Base-by-base conservation (phyloP, 2,329 filamentous ascomycete species). In the Trichoderma citrinoviride region DNA sequence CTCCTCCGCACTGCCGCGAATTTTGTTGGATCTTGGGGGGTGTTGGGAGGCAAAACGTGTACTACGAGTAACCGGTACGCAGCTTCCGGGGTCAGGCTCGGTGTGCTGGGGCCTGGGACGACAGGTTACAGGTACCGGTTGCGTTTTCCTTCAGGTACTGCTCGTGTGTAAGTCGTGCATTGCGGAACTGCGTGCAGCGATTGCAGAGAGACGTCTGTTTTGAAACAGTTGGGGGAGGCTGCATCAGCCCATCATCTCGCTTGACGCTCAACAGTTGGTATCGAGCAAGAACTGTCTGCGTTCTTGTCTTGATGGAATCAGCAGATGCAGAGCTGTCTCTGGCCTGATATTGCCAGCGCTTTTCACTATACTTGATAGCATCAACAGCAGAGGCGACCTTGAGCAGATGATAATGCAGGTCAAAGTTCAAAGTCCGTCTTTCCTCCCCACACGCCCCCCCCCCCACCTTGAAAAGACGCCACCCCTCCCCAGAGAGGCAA, bases 211-310 rank as follows among this genome's bases (percentile, higher is more conserved):
- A 8, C 15, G 7, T n/a, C 7, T 29, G 23, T 25, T 29, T 50
- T 25, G 46, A 57, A 53, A 67, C 61, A 66, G 65, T 62, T 52
- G 49, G 67, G 66, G 58, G 66, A 54, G 65, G 25, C 14, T 19
- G 17, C 27, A 19, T 52, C 49, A 21, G 49, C 49, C 49, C 49
- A 52, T 52, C 33, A 37, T 37, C 33, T 37, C 33, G 33, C 33
- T 37, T 37, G 14, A 25, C 23, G 49, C 49, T 27, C 47, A 50
- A 50, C 47, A 29, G 25, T 17, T 27, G 10, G 15, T 25, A 27
- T 33, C 3, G 8, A 33, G 7, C 7, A 10, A 10, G 29, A 33
- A 33, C 29, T 10, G 29, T 33, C n/a, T n/a, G n/a, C n/a, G n/a
- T n/a, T n/a, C n/a, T 50, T 17, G 7, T 50, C 25, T 3, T 37